Conservation (phyloP, 768 basidiomycete species). For the Tylopilus rubrobrunneus region DNA sequence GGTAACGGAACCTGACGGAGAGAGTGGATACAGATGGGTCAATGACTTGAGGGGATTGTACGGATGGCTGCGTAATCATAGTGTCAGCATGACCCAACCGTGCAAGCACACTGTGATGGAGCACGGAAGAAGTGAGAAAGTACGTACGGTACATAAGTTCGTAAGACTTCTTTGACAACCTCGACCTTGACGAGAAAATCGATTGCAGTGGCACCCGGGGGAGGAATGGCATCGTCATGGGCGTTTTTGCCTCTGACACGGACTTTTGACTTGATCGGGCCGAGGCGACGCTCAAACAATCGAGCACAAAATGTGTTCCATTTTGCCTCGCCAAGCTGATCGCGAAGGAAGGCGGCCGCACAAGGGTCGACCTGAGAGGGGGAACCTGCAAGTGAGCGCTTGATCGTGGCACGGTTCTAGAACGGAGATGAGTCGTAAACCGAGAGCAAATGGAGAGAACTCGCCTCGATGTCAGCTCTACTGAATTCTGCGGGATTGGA, state of each 20-base stretch:
- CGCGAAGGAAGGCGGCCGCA: constrained; percentile 43
- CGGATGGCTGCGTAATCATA: constrained; percentile 39
- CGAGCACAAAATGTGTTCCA: constrained; percentile 46
- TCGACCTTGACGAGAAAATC: constrained; percentile 53
- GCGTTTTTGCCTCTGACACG: constrained; percentile 29
- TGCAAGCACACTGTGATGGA: constrained; percentile 2
- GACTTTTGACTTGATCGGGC: constrained; percentile 36
- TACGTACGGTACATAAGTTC: constrained; percentile 48
- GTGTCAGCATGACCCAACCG: constrained; percentile 21
- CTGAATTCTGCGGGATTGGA: constrained; percentile 30
- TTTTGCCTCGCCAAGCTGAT: constrained; percentile 40
- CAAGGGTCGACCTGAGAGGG: constrained; percentile 37
- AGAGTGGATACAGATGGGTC: constrained; percentile 35
- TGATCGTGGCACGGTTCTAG: constrained; percentile 27
- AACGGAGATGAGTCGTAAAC: constrained; percentile 10
- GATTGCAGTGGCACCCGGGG: constrained; percentile 40
- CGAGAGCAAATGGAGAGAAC: background rate
- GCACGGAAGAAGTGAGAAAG: background rate
- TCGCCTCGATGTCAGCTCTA: constrained; percentile 24
- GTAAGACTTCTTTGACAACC: constrained; percentile 46
- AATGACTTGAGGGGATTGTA: constrained; percentile 50
- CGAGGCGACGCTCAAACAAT: constrained; percentile 43
- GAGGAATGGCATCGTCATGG: constrained; percentile 25
- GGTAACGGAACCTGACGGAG: constrained; percentile 41
- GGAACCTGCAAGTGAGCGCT: constrained; percentile 19